Percentiles rank a stretch among this genome's conserved stretches.
Evolutionary conservation across 139 green algal species (phyloP).

Genomic region (Tetradesmus lagerheimii): DNA sequence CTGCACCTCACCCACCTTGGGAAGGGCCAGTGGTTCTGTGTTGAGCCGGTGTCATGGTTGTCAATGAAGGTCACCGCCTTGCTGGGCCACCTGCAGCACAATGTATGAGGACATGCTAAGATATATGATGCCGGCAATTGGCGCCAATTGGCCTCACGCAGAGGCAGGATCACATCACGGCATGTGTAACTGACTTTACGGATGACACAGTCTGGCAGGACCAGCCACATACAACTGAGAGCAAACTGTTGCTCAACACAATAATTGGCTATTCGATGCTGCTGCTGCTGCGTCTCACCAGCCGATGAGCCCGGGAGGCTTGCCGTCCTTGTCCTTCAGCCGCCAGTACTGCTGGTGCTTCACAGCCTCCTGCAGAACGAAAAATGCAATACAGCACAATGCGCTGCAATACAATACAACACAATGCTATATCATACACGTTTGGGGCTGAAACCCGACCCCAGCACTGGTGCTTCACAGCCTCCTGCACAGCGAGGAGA

Average conservation of each 20-base stretch:
- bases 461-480: no score
- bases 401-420: neutral
- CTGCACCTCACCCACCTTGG: constrained; percentile 51
- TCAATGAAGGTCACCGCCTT: constrained; percentile 85
- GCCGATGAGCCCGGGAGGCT: constrained; percentile 86
- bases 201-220: no score
- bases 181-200: no score
- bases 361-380: constrained; percentile 12
- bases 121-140: no score
- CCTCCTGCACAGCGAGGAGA: neutral
- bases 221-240: no score
- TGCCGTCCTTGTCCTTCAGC: constrained; percentile 81
- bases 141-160: no score
- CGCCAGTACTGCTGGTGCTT: constrained; percentile 83
- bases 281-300: constrained; percentile 54
- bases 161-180: no score
- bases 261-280: no score
- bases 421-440: no score
- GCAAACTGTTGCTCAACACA: no score
- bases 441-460: no score
- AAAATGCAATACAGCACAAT: neutral
- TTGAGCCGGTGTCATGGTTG: constrained; percentile 85
- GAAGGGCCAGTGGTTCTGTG: constrained; percentile 87
- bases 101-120: no score
- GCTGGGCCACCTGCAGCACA: constrained; percentile 73